Evolutionary conservation across 2,329 filamentous ascomycete species (phyloP).

Genomic region (Dothideomycetes sp.): DNA sequence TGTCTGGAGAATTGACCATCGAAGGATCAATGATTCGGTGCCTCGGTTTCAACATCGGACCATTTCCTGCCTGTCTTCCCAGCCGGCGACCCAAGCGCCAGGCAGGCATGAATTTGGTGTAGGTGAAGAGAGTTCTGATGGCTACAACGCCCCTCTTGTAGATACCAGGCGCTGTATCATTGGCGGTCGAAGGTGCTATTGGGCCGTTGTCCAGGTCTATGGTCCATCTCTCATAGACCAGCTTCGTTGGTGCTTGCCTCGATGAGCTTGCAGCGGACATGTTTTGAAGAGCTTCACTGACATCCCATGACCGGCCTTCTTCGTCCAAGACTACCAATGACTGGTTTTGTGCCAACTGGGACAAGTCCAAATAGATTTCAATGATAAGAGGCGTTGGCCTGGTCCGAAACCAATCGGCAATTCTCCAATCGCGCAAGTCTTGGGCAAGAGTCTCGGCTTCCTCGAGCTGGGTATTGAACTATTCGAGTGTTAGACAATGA

Average conservation of each 20-base stretch:
- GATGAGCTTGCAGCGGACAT: constrained; percentile 37
- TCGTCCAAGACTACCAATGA: constrained; percentile 82
- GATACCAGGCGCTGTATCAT: constrained; percentile 58
- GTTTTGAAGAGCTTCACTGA: constrained; percentile 66
- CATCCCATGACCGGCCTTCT: constrained; percentile 84
- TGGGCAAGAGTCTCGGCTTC: constrained; percentile 82
- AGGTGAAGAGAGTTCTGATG: constrained; percentile 78
- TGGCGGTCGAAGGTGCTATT: constrained; percentile 43
- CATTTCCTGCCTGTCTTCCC: constrained; percentile 55
- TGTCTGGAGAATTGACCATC: constrained; percentile 32
- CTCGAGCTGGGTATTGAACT: constrained; percentile 94
- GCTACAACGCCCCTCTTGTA: constrained; percentile 97
- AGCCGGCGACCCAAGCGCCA: constrained; percentile 75
- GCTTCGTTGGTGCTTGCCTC: constrained; percentile 45
- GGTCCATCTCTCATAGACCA: constrained; percentile 84
- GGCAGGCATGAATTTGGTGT: constrained; percentile 69
- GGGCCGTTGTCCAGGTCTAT: constrained; percentile 62
- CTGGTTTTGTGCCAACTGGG: constrained; percentile 69
- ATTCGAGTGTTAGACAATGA: constrained; percentile 7
- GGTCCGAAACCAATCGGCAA: constrained; percentile 63
- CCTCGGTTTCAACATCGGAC: constrained; percentile 56
- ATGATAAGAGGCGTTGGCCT: constrained; percentile 76
- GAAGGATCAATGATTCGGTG: constrained; percentile 62
- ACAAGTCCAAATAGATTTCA: constrained; percentile 61
- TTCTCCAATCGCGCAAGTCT: constrained; percentile 72